Percentiles rank a stretch among this genome's conserved stretches.
Conservation (phyloP, 768 basidiomycete species). For the Pleurotus platypus region DNA sequence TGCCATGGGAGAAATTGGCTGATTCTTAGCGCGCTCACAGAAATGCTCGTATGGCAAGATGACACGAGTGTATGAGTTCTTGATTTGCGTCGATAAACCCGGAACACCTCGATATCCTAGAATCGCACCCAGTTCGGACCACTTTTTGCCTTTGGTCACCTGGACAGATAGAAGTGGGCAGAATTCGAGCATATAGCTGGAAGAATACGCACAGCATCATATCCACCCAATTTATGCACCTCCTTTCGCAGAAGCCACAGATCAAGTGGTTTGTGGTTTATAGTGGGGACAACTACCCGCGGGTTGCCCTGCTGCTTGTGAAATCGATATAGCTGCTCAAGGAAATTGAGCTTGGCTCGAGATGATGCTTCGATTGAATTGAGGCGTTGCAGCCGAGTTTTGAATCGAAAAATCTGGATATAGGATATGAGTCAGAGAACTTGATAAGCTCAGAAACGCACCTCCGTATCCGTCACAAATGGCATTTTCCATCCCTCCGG, state of each 20-base stretch:
- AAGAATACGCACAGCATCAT: slow-evolving; percentile 62
- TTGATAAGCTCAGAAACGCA: slow-evolving; percentile 32
- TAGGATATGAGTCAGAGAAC: background rate
- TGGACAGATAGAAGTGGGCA: slow-evolving; percentile 30
- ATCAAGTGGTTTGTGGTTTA: slow-evolving; percentile 91
- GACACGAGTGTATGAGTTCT: slow-evolving; percentile 85
- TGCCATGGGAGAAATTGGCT: slow-evolving; percentile 48
- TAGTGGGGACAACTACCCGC: slow-evolving; percentile 88
- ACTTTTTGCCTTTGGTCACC: slow-evolving; percentile 83
- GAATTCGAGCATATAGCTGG: slow-evolving; percentile 9
- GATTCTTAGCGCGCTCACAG: slow-evolving; percentile 69
- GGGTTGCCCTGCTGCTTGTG: slow-evolving; percentile 94
- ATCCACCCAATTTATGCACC: slow-evolving; percentile 86
- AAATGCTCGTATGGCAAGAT: slow-evolving; percentile 97
- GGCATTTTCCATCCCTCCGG: slow-evolving; percentile 94
- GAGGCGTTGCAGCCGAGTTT: slow-evolving; percentile 89
- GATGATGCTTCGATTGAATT: slow-evolving; percentile 98
- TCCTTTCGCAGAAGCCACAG: slow-evolving; percentile 92
- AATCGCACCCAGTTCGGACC: slow-evolving; percentile 81
- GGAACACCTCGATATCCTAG: slow-evolving; percentile 82
- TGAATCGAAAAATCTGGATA: slow-evolving; percentile 84
- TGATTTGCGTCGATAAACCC: slow-evolving; percentile 83
- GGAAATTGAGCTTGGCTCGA: slow-evolving; percentile 93
- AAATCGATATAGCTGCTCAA: slow-evolving; percentile 95
- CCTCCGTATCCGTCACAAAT: slow-evolving; percentile 93